Conservation (phyloP, 1,284 basidiomycete species). For the Clitocybe nebularis region DNA sequence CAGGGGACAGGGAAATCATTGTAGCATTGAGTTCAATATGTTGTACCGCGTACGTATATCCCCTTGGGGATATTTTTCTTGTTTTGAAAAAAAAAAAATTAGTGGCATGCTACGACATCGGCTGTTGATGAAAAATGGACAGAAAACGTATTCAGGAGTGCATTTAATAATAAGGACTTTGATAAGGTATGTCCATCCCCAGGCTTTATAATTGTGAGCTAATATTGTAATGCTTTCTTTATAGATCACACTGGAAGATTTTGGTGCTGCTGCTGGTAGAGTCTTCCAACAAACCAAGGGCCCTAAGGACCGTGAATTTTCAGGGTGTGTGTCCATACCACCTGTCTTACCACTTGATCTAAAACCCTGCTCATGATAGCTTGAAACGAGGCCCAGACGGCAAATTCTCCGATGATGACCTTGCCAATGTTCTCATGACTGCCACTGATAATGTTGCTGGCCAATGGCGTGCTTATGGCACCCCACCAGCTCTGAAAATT, state of each 20-base stretch:
- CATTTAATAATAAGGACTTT: constrained; percentile 28
- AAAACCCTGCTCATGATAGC: constrained; percentile 6
- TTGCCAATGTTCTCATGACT: constrained; percentile 28
- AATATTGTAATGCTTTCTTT: not conserved
- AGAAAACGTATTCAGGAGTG: constrained; percentile 29
- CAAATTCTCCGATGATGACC: constrained; percentile 20
- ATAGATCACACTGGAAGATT: constrained; percentile 26
- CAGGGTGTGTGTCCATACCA: constrained; percentile 22
- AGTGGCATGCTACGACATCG: constrained; percentile 37
- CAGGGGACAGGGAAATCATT: constrained; percentile 45
- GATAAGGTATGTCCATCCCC: constrained; percentile 18
- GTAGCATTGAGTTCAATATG: constrained; percentile 51
- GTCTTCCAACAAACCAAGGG: constrained; percentile 21
- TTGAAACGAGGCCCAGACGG: constrained; percentile 20
- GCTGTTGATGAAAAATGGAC: constrained; percentile 40
- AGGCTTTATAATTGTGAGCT: too few species aligned
- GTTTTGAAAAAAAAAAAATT: constrained; percentile 3
- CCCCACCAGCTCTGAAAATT: constrained; percentile 37
- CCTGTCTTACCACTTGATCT: not conserved
- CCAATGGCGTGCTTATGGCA: constrained; percentile 42
- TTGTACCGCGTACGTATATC: constrained; percentile 37
- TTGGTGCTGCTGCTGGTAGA: constrained; percentile 21
- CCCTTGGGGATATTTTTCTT: constrained; percentile 1
- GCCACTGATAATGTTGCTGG: constrained; percentile 40
- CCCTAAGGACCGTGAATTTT: constrained; percentile 32